These are phyloP conservation scores for Skeletonema costatum DNA, from an alignment of 108 stramenopile genomes.

Conservation along the genomic window DNA sequence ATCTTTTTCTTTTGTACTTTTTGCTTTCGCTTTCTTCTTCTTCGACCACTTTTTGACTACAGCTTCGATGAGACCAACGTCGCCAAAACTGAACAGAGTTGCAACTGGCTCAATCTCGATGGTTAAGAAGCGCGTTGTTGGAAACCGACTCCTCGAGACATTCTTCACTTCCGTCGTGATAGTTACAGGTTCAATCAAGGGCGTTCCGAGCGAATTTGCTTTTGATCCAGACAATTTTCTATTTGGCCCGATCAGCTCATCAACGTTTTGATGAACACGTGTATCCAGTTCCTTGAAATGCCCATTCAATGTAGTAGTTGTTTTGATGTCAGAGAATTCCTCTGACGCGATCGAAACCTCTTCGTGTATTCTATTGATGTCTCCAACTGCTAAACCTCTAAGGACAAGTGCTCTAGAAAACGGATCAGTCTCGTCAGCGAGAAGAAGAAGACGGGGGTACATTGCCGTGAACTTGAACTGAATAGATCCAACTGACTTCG, in stretches of 20 bases:
- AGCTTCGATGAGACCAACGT: conserved; percentile 59
- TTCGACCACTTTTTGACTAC: conserved; percentile 25
- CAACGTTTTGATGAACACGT: conserved; percentile 44
- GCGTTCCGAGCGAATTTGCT: conserved; percentile 42
- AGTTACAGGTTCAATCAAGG: conserved; percentile 76
- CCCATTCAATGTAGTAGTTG: conserved; percentile 44
- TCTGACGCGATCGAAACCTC: conserved; percentile 3
- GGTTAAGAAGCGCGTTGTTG: conserved; percentile 47
- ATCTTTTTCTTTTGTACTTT: background rate
- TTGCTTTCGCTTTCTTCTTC: background rate
- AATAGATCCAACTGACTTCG: conserved; percentile 8
- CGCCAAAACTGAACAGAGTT: conserved; percentile 68
- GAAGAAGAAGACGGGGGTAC: conserved; percentile 75
- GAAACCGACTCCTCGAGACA: conserved; percentile 32
- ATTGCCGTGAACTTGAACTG: conserved; percentile 62
- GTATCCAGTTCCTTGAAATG: conserved; percentile 10
- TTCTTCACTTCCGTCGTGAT: conserved; percentile 54
- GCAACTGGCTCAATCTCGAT: conserved; percentile 72
- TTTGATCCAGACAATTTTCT: conserved; percentile 37
- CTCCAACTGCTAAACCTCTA: conserved; percentile 60
- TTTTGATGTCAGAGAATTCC: conserved; percentile 16
- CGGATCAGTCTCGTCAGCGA: conserved; percentile 70
- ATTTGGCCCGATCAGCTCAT: conserved; percentile 66
- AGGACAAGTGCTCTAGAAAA: conserved; percentile 70
- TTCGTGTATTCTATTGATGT: conserved; percentile 35